Conservation (phyloP, 805 yeast species). For the Wickerhamiella allomyrinae region DNA sequence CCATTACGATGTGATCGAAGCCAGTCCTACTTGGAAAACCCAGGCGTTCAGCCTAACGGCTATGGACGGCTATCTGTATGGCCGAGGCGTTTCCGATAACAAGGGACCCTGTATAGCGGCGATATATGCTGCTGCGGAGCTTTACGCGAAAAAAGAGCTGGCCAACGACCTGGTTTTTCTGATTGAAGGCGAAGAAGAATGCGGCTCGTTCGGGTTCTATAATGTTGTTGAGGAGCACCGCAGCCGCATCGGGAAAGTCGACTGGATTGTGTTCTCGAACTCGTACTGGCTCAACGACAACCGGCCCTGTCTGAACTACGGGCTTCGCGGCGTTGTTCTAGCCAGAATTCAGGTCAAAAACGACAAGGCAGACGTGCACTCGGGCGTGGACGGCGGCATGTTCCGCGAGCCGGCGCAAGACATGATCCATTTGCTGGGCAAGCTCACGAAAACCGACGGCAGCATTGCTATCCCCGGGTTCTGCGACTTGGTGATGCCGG, state of each 20-base stretch:
- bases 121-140: slow-evolving; percentile 69
- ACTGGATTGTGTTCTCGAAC: slow-evolving; percentile 81
- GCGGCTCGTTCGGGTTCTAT: slow-evolving; percentile 79
- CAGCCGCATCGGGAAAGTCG: slow-evolving; percentile 52
- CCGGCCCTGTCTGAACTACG: slow-evolving; percentile 86
- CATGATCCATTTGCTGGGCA: slow-evolving; percentile 54
- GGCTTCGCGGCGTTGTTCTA: slow-evolving; percentile 81
- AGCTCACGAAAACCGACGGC: slow-evolving; percentile 40
- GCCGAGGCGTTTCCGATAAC: slow-evolving; percentile 88
- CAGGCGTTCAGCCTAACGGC: slow-evolving; percentile 69
- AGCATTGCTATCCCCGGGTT: slow-evolving; percentile 52
- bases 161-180: slow-evolving; percentile 65
- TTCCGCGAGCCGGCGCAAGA: slow-evolving; percentile 82
- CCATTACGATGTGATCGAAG: slow-evolving; percentile 89
- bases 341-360: slow-evolving; percentile 57
- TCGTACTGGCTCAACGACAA: slow-evolving; percentile 88
- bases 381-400: slow-evolving; percentile 94
- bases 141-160: slow-evolving; percentile 37
- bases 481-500: slow-evolving; percentile 48
- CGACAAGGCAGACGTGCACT: slow-evolving; percentile 77
- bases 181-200: slow-evolving; percentile 92
- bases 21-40: slow-evolving; percentile 56
- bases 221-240: slow-evolving; percentile 38
- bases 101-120: slow-evolving; percentile 89
- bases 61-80: slow-evolving; percentile 72